Evolutionary conservation across 768 basidiomycete species (phyloP).

Genomic region (Amanita subjunquillea): DNA sequence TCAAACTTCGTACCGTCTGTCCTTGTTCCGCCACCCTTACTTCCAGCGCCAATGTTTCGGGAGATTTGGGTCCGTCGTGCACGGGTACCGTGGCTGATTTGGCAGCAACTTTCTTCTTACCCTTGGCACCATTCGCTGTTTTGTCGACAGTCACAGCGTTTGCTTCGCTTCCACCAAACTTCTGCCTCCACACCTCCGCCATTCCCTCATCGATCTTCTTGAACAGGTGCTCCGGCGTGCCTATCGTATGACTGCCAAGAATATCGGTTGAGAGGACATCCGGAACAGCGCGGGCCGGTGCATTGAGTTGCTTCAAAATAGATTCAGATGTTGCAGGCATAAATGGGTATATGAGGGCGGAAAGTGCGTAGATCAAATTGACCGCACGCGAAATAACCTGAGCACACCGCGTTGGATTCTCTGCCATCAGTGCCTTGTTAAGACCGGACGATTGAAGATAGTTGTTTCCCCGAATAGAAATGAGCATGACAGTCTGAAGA

Average conservation of each 20-base stretch:
- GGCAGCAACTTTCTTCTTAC: slow-evolving; percentile 47
- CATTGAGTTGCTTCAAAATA: slow-evolving; percentile 83
- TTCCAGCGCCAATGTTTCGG: slow-evolving; percentile 65
- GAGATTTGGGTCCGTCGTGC: slow-evolving; percentile 50
- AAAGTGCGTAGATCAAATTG: slow-evolving; percentile 88
- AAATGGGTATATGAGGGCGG: slow-evolving; percentile 84
- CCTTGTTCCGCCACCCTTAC: slow-evolving; percentile 71
- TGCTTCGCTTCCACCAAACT: slow-evolving; percentile 60
- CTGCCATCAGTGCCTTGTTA: slow-evolving; percentile 78
- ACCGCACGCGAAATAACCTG: slow-evolving; percentile 83
- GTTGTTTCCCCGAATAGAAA: slow-evolving; percentile 83
- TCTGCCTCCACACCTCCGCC: slow-evolving; percentile 70
- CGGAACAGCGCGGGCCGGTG: slow-evolving; percentile 75
- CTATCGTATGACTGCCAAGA: slow-evolving; percentile 76
- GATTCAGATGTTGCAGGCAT: slow-evolving; percentile 85
- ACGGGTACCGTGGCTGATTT: slow-evolving; percentile 29
- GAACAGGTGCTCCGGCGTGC: slow-evolving; percentile 84
- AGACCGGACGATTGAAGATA: slow-evolving; percentile 93
- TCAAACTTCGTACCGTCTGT: slow-evolving; percentile 59
- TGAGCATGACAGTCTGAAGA: slow-evolving; percentile 79
- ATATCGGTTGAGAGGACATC: slow-evolving; percentile 69
- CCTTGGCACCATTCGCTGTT: slow-evolving; percentile 12
- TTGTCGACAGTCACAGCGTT: neutral
- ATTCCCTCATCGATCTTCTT: slow-evolving; percentile 88
- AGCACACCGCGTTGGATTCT: slow-evolving; percentile 77